Evolutionary conservation across 768 basidiomycete genomes (phyloP).

Genomic region (Candolleomyces eurysporus): DNA sequence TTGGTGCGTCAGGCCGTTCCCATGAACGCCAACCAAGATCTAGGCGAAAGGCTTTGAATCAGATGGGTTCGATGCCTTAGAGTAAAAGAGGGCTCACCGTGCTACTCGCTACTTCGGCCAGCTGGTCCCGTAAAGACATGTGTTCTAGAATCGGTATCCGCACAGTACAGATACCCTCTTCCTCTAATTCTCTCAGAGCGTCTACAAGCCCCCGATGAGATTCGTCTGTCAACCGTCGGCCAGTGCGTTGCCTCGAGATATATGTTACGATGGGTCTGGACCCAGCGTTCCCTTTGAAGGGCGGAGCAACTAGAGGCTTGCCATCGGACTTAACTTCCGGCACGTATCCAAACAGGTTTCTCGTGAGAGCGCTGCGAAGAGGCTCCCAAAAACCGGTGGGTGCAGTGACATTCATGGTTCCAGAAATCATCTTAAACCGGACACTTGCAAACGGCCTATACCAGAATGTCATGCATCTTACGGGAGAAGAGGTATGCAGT

Average conservation of each 20-base stretch:
- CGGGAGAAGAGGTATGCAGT: too few species aligned
- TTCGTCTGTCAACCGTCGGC: constrained; percentile 17
- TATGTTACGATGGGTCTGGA: constrained; percentile 45
- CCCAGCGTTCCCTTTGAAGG: neutral
- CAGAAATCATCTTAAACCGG: constrained; percentile 37
- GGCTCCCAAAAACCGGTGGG: constrained; percentile 33
- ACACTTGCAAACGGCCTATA: constrained; percentile 21
- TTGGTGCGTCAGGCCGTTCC: constrained; percentile 66
- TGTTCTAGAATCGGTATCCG: constrained; percentile 20
- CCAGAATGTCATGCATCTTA: too few species aligned
- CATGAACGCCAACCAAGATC: constrained; percentile 41
- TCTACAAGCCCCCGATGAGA: constrained; percentile 19
- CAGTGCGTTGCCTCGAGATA: constrained; percentile 50
- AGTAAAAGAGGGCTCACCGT: constrained; percentile 14
- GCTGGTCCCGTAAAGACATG: constrained; percentile 15
- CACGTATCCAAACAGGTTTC: constrained; percentile 29
- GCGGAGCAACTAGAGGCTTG: constrained; percentile 11
- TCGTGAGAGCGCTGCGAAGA: constrained; percentile 25
- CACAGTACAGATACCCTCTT: constrained; percentile 19
- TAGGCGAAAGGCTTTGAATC: neutral
- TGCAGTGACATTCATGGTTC: constrained; percentile 27
- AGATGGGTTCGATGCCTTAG: neutral
- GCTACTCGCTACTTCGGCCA: constrained; percentile 18
- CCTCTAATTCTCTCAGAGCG: constrained; percentile 19
- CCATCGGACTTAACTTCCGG: constrained; percentile 17